Evolutionary conservation across 2,329 filamentous ascomycete species (phyloP).

Genomic region (Pyrenochaeta sp.): DNA sequence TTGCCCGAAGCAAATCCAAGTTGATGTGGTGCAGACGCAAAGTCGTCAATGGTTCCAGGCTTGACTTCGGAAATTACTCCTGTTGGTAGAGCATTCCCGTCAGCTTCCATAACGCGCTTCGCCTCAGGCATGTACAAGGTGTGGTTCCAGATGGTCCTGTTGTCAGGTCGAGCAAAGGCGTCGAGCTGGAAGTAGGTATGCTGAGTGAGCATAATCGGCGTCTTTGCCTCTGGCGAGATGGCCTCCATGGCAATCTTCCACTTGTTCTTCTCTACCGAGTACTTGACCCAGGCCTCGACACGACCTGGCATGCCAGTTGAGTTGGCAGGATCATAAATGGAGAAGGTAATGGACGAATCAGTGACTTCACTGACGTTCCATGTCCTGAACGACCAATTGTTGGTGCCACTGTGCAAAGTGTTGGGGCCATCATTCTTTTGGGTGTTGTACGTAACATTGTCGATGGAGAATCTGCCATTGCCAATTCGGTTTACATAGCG

Average conservation of each 20-base stretch:
- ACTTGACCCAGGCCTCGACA: slow-evolving; percentile 40
- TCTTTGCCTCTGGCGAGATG: slow-evolving; percentile 34
- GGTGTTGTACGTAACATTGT: slow-evolving; percentile 36
- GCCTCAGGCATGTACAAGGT: slow-evolving; percentile 41
- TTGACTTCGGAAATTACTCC: slow-evolving; percentile 38
- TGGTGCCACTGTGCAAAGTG: slow-evolving; percentile 43
- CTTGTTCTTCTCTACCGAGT: slow-evolving; percentile 41
- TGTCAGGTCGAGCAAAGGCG: slow-evolving; percentile 40
- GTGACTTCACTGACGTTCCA: slow-evolving; percentile 39
- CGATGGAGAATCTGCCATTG: slow-evolving; percentile 38
- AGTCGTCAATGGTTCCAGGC: slow-evolving; percentile 36
- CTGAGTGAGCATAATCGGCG: slow-evolving; percentile 43
- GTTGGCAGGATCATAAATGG: slow-evolving; percentile 38
- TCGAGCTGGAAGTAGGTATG: slow-evolving; percentile 48
- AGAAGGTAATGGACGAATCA: slow-evolving; percentile 40
- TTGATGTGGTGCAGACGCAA: slow-evolving; percentile 41
- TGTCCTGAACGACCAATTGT: slow-evolving; percentile 42
- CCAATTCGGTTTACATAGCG: slow-evolving; percentile 46
- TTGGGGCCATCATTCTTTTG: slow-evolving; percentile 43
- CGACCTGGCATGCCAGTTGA: slow-evolving; percentile 41
- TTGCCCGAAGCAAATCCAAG: slow-evolving; percentile 40
- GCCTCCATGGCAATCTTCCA: slow-evolving; percentile 44
- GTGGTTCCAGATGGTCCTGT: slow-evolving; percentile 44
- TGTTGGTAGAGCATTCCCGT: slow-evolving; percentile 40
- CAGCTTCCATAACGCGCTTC: slow-evolving; percentile 33